Conservation (phyloP, 2,329 filamentous ascomycete species). For the Cytospora chrysosperma region DNA sequence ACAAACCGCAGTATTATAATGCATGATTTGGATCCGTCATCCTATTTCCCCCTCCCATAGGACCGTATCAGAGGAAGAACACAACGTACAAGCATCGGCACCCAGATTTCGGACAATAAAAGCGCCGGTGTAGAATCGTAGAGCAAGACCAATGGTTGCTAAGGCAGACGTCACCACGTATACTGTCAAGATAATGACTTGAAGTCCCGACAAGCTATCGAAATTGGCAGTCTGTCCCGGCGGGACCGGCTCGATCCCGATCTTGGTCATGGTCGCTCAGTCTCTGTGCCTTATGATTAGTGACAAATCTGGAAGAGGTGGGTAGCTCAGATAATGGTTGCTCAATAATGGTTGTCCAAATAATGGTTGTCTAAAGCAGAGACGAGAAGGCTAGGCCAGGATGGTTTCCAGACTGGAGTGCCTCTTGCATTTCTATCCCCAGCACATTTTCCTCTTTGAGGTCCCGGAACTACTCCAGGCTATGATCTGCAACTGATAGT, state of each 20-base stretch:
- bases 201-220: constrained; percentile 18
- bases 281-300: not conserved
- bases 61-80: no score
- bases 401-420: not conserved
- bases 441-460: not conserved
- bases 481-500: not conserved
- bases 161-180: constrained; percentile 18
- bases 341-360: not conserved
- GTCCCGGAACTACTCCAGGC: not conserved
- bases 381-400: constrained; percentile 15
- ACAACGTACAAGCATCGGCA: constrained; percentile 21
- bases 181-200: constrained; percentile 16
- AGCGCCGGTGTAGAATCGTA: constrained; percentile 19
- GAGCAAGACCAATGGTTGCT: constrained; percentile 12
- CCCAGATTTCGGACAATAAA: constrained; percentile 17
- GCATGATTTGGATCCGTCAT: no score
- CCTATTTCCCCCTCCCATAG: not conserved
- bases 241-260: constrained; percentile 19
- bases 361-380: constrained; percentile 1
- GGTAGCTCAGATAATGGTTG: not conserved
- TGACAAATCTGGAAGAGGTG: not conserved
- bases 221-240: constrained; percentile 13
- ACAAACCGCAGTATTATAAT: not conserved
- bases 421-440: not conserved
- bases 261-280: constrained; percentile 12